Conservation (phyloP, 108 stramenopile genomes). For the Phaeodactylum tricornutum region DNA sequence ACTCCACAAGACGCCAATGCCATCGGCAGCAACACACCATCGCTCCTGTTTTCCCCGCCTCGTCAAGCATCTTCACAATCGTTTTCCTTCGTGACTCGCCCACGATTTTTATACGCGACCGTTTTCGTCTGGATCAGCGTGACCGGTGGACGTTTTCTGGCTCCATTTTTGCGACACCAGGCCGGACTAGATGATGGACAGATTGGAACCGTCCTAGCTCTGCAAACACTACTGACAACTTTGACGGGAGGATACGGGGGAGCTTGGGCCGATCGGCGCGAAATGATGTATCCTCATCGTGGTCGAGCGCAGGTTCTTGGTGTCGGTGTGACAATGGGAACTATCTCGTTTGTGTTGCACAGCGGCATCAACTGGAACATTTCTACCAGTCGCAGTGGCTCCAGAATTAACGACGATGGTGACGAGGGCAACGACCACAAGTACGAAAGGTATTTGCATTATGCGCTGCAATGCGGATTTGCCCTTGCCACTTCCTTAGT, state of each 20-base stretch:
- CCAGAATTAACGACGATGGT: too few species aligned
- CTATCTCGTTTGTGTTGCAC: conserved; percentile 30
- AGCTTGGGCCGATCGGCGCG: conserved; percentile 25
- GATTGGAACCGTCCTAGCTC: conserved; percentile 33
- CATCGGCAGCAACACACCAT: too few species aligned
- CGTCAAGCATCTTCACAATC: too few species aligned
- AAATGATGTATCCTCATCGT: conserved; percentile 13
- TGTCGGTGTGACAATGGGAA: conserved; percentile 25
- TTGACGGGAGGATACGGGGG: conserved; percentile 17
- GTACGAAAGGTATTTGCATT: conserved; percentile 28
- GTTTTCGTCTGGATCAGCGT: conserved; percentile 38
- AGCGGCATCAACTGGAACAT: conserved; percentile 3
- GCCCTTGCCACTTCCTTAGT: conserved; percentile 21
- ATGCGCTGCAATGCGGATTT: conserved; percentile 20
- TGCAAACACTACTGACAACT: conserved; percentile 16
- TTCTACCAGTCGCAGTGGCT: not conserved
- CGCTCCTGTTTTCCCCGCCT: too few species aligned
- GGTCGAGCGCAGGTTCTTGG: conserved; percentile 31
- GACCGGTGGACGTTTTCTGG: conserved; percentile 45
- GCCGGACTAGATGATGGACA: conserved; percentile 15
- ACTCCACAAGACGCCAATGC: too few species aligned
- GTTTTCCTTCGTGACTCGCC: conserved; percentile 14
- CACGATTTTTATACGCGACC: conserved; percentile 25
- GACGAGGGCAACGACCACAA: too few species aligned
- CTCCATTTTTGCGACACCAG: conserved; percentile 35